Evolutionary conservation across 2,329 filamentous ascomycete species (phyloP), one percentile per base, ranked within the genome.

Genomic region (Stemphylium lycopersici): DNA sequence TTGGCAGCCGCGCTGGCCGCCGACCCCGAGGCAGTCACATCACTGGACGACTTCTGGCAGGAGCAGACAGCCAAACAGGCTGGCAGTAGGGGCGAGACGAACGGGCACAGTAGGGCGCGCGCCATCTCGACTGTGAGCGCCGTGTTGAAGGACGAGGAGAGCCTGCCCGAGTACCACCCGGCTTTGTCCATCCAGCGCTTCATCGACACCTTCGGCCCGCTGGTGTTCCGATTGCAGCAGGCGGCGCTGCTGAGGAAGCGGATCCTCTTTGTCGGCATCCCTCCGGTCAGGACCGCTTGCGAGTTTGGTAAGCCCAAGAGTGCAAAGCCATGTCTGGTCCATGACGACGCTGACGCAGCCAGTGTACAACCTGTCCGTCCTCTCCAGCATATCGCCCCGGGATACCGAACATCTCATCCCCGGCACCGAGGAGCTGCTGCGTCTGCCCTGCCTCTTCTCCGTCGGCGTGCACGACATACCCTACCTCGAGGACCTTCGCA

Each of bases 351-450:
- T 59, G 20, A 57, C 32, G 12, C 26, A 6, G 16, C 15, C 59
- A 93, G 95, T 98, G 58, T 99, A 98, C 77, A 87, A 95, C 72
- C 84, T 98, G 46, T 97, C 93, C n/a, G 84, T 98, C 48, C 81
- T 99, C 31, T 92, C 93, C 39, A 96, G 92, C 64, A 88, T 98
- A 38, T 92, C 95, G 24, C 82, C 88, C 33, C 86, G 89, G 26
- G 83, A 92, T 38, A 81, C 84, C 52, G 86, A 92, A 46, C 78
- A 88, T 12, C 80, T 96, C n/a, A 84, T 88, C 16, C 73, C 83
- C 0, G 81, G 82, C 22, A 82, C 84, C 3, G 81, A 86, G 22
- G 81, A 84, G 1, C 82, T 89, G 56, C 83, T 79, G 12, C 77
- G 91, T 54, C 82, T 95, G 26, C 85, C 87, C 20, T 90, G 93